These are phyloP conservation scores for Sporisorium exsertum DNA, from an alignment of 1,284 basidiomycete species.

Conservation along the genomic window DNA sequence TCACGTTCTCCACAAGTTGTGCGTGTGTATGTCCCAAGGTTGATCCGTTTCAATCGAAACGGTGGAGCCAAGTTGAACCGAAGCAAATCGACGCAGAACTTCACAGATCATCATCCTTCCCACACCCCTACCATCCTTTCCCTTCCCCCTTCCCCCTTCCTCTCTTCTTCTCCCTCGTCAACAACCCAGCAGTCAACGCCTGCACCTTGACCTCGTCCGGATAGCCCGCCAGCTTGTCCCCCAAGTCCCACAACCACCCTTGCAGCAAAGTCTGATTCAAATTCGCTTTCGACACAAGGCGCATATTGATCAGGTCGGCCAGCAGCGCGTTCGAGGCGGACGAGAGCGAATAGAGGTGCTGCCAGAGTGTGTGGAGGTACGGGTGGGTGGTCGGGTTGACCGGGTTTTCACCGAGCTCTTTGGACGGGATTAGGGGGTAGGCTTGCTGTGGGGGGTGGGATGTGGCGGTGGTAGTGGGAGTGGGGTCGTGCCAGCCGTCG, in stretches of 20 bases:
- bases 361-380: constrained; percentile 19
- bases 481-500: constrained; percentile 16
- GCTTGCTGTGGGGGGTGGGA: not conserved
- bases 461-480: not conserved
- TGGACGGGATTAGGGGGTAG: constrained; percentile 23
- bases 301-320: constrained; percentile 20
- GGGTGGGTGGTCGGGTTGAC: constrained; percentile 26
- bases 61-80: too few species aligned
- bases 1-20: not conserved
- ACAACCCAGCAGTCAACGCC: constrained; percentile 18
- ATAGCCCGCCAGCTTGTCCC: constrained; percentile 28
- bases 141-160: not conserved
- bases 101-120: not conserved
- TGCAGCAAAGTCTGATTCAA: constrained; percentile 28
- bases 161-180: not conserved
- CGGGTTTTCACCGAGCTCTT: constrained; percentile 44
- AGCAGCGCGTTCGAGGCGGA: constrained; percentile 14
- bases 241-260: constrained; percentile 22
- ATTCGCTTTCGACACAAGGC: constrained; percentile 9
- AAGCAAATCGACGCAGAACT: not conserved
- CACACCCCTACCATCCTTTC: not conserved
- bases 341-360: constrained; percentile 6
- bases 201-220: constrained; percentile 21
- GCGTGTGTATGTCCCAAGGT: too few species aligned
- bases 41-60: too few species aligned